Conservation (phyloP, 2,329 filamentous ascomycete species). For the Pseudogymnoascus sp. region DNA sequence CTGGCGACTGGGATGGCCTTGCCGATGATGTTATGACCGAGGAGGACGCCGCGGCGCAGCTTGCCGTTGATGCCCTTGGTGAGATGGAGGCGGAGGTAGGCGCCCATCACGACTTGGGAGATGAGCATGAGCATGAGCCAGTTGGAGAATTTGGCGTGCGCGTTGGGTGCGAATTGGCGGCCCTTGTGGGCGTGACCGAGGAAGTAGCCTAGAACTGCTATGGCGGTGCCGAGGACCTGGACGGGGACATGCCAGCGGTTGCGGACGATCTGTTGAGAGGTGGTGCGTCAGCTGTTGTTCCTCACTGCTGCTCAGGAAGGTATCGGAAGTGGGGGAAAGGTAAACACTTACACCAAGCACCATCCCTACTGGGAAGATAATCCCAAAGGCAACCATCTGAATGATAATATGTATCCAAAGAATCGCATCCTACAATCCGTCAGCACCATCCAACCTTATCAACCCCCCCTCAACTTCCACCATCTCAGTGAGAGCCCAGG, state of each 20-base stretch:
- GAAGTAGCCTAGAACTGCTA: conserved; percentile 80
- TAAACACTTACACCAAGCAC: conserved; percentile 69
- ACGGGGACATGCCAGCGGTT: conserved; percentile 91
- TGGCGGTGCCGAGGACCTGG: conserved; percentile 63
- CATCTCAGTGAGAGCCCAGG: background rate
- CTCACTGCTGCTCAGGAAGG: background rate
- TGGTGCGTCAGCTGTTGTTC: conserved; percentile 12
- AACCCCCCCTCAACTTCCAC: background rate
- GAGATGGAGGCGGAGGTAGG: conserved; percentile 84
- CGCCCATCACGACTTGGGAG: conserved; percentile 68
- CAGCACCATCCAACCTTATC: conserved; percentile 28
- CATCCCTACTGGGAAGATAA: conserved; percentile 93
- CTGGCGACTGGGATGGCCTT: conserved; percentile 78
- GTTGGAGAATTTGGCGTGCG: conserved; percentile 74
- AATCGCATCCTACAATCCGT: conserved; percentile 55
- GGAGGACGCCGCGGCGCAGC: conserved; percentile 64
- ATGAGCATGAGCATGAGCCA: conserved; percentile 72
- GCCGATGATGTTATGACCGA: conserved; percentile 71
- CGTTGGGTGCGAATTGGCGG: conserved; percentile 72
- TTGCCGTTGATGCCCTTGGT: conserved; percentile 74
- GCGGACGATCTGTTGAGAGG: conserved; percentile 60
- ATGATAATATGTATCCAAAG: conserved; percentile 92
- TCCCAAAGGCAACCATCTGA: conserved; percentile 78
- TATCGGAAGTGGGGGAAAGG: background rate
- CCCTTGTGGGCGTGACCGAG: conserved; percentile 87